phyloP scores from a whole-genome alignment of 2,329 filamentous ascomycete species.

The Colletotrichum sp. region DNA sequence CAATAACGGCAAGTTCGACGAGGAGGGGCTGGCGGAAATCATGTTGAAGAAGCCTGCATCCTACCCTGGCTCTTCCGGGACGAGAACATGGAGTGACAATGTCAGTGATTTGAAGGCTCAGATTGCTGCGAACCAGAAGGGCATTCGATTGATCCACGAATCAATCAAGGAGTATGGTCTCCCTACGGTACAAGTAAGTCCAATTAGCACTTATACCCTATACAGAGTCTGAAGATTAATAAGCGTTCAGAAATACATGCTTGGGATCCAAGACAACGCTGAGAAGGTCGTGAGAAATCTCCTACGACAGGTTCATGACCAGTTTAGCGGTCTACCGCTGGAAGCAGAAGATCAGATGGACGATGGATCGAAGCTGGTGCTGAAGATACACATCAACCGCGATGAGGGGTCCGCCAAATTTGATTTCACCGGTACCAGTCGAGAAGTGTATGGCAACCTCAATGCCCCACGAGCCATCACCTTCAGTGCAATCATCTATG shows the following conservation, averaged over 20 bases:
- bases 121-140: constrained; percentile 46
- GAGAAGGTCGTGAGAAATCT: constrained; percentile 38
- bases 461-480: constrained; percentile 41
- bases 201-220: fast-evolving
- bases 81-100: constrained; percentile 43
- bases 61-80: constrained; percentile 39
- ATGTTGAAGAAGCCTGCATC: constrained; percentile 34
- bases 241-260: constrained; percentile 39
- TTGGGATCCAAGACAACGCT: constrained; percentile 45
- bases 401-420: constrained; percentile 35
- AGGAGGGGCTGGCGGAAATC: constrained; percentile 33
- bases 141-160: constrained; percentile 35
- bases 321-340: not conserved
- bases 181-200: constrained; percentile 23
- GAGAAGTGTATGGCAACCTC: constrained; percentile 37
- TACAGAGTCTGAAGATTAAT: not conserved
- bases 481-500: constrained; percentile 43
- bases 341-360: constrained; percentile 37
- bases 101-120: constrained; percentile 49
- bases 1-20: constrained; percentile 38
- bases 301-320: constrained; percentile 26
- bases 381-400: constrained; percentile 34
- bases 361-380: constrained; percentile 37
- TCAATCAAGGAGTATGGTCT: constrained; percentile 38
- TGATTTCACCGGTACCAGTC: constrained; percentile 40